A percentile compares a stretch with the other conserved stretches of the same genome.
phyloP scores from a whole-genome alignment of 163 green algal species.

The Scenedesmus sp. region DNA sequence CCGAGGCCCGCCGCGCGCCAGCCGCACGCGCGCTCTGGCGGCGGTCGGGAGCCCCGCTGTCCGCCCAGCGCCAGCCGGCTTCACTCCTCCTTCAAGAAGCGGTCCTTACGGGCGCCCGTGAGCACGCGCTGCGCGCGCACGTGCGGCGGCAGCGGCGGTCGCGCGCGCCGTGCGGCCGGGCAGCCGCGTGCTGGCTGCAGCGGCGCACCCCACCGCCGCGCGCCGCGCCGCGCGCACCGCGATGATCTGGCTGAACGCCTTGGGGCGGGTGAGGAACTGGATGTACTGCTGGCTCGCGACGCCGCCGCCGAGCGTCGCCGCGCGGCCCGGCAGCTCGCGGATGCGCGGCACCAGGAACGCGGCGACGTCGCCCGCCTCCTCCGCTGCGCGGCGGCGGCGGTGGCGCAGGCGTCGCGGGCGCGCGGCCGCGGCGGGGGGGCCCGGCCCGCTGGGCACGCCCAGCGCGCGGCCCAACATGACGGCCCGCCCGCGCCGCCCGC shows the following conservation, averaged over 20 bases:
- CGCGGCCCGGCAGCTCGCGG: conserved; percentile 37
- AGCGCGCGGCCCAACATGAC: too few relatives aligned
- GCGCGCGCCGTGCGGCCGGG: neutral
- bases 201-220: neutral
- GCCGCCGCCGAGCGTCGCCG: conserved; percentile 28
- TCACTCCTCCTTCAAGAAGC: conserved; percentile 73
- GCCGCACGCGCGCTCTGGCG: too few relatives aligned
- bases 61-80: too few relatives aligned
- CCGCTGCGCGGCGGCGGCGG: too few relatives aligned
- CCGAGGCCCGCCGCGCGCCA: too few relatives aligned
- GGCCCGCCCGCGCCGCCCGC: too few relatives aligned
- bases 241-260: conserved; percentile 83
- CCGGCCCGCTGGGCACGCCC: too few relatives aligned
- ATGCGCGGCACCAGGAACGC: conserved; percentile 59
- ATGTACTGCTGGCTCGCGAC: conserved; percentile 66
- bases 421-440: too few relatives aligned
- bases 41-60: too few relatives aligned
- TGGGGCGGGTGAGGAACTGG: conserved; percentile 75
- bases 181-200: neutral
- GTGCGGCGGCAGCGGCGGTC: neutral
- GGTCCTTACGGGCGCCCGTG: conserved; percentile 68
- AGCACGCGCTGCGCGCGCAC: conserved; percentile 58
- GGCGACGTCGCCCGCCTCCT: conserved; percentile 58
- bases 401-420: too few relatives aligned
- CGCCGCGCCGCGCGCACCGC: conserved; percentile 29